Base-by-base conservation (phyloP, 2,329 filamentous ascomycete genomes). In the Stachybotrys chartarum region DNA sequence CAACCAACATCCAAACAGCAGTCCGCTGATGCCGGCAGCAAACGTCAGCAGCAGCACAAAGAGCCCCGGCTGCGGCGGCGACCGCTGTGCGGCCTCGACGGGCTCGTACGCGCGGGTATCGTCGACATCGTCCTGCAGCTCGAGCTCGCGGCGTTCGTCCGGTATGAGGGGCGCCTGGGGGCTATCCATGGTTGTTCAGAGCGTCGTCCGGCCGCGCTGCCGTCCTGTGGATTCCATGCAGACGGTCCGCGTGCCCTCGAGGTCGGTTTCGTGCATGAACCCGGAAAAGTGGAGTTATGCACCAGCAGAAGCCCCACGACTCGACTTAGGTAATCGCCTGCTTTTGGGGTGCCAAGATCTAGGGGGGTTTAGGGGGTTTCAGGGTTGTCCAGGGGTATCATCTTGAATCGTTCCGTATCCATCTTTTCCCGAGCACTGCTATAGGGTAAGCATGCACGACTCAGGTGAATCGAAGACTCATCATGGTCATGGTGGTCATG, bases 1-100 rank as follows among this genome's bases (percentile, higher is more conserved):
- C 49, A 17, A 72, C 82, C 62, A 68, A 84, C 84, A 88, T 63
- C 85, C 85, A 72, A 88, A 88, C 1, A 88, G 65, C 1, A 88
- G 73, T 7, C 85, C 85, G 61, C 83, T 86, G 54, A 88, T 85
- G 6, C 85, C 83, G 11, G 85, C 85, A 11, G 83, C 81, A 52
- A 86, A 70, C 4, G 84, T 86, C 58, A 88, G 71, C 14, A 83
- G 66, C 75, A 84, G 81, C 35, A 87, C 76, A 59, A 84, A 86
- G 18, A 76, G 53, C 3, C 80, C 75, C 3, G 77, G 75, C n/a
- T 59, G 58, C 30, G 62, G 53, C 45, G 63, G 57, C 11, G 54
- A 57, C 7, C 62, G 61, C 61, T 73, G 72, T 55, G 62, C 64
- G 42, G 60, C 58, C 42, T 64, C 60, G 53, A 59, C 59, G 52